phyloP scores from a whole-genome alignment of 306 rosid species.

The Prunus armeniaca region DNA sequence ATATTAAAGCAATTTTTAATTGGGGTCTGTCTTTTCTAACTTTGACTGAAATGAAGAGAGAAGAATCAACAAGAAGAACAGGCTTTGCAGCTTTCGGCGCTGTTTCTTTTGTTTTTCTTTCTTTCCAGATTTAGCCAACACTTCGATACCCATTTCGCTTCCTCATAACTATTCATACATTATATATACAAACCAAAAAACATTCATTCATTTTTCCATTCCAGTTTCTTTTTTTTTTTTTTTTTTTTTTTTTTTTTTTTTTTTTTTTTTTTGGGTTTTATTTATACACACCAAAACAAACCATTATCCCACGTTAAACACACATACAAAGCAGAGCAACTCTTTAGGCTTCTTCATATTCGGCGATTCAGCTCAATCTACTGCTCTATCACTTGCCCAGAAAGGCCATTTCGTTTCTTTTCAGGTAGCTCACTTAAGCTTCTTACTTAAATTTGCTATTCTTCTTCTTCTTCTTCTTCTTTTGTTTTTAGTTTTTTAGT shows the following conservation, averaged over 20 bases:
- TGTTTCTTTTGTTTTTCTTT: constrained; percentile 30
- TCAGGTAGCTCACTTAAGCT: constrained; percentile 31
- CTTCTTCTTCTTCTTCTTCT: constrained; percentile 27
- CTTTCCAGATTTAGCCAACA: constrained; percentile 31
- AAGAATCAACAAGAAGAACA: not conserved
- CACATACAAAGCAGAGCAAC: not conserved
- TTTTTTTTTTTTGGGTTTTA: not conserved
- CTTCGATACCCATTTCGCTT: constrained; percentile 14
- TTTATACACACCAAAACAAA: not conserved
- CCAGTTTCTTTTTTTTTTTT: not conserved
- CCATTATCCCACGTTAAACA: not conserved
- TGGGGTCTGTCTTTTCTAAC: constrained; percentile 40
- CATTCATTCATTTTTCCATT: not conserved
- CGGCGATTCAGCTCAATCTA: constrained; percentile 5
- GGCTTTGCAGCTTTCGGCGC: constrained; percentile 78
- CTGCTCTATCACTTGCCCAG: constrained; percentile 6
- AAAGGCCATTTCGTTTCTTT: not conserved
- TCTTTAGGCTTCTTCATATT: not conserved
- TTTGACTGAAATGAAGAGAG: constrained; percentile 42
- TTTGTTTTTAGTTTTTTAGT: not conserved
- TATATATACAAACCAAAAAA: constrained; percentile 1
- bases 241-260: not conserved
- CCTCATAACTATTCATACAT: not conserved
- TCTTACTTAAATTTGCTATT: constrained; percentile 25
- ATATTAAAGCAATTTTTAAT: constrained; percentile 1